Percentiles rank a stretch among this genome's conserved stretches.
Evolutionary conservation across 208 protist species (phyloP).

Genomic region (Leishmania turanica): DNA sequence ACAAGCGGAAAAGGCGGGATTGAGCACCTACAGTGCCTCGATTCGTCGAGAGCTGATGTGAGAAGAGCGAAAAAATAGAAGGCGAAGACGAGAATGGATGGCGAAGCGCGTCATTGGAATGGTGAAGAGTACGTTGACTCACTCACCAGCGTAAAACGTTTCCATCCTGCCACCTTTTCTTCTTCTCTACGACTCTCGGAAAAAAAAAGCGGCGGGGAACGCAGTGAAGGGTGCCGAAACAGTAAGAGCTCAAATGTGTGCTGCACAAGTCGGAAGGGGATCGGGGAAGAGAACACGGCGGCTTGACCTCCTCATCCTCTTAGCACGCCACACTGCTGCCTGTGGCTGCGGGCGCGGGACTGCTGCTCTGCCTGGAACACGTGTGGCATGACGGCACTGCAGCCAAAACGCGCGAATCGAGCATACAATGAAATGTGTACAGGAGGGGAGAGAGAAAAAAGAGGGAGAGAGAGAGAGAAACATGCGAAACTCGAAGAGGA

Average conservation of each 20-base stretch:
- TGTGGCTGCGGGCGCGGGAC: not conserved
- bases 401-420: not conserved
- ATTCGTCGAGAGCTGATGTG: not conserved
- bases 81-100: not conserved
- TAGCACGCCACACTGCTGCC: not conserved
- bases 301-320: not conserved
- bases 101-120: not conserved
- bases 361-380: not conserved
- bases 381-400: not conserved
- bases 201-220: not conserved
- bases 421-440: not conserved
- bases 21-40: not conserved
- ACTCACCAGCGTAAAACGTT: not conserved
- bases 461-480: not conserved
- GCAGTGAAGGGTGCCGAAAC: constrained; percentile 4
- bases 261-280: not conserved
- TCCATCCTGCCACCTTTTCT: not conserved
- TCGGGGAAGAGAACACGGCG: not conserved
- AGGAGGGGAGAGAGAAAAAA: not conserved
- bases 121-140: not conserved
- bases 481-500: not conserved
- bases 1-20: not conserved
- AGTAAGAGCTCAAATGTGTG: not conserved
- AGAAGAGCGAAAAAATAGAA: not conserved
- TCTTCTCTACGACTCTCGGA: not conserved